Conservation (phyloP, 768 basidiomycete genomes). For the Zangia roseola region DNA sequence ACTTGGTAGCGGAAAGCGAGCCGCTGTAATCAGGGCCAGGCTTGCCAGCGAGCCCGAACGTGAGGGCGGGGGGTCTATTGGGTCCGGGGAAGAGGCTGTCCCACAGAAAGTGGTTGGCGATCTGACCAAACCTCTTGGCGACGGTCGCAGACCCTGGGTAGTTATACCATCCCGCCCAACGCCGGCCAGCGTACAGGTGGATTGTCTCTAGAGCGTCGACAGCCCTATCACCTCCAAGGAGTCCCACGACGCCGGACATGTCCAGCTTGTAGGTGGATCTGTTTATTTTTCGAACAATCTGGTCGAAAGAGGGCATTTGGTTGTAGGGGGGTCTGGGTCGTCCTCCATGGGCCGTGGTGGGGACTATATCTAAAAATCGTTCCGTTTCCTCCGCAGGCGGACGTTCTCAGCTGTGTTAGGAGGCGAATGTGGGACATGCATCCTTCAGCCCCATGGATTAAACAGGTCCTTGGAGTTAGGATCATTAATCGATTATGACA, state of each 20-base stretch:
- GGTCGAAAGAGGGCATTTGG: conserved; percentile 14
- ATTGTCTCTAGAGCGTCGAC: conserved; percentile 32
- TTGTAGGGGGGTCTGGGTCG: neutral
- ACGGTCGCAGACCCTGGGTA: conserved; percentile 32
- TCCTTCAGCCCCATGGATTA: no score
- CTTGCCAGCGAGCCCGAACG: conserved; percentile 29
- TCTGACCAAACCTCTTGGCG: conserved; percentile 33
- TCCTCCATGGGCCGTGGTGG: neutral
- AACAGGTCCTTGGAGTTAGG: no score
- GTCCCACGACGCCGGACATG: conserved; percentile 28
- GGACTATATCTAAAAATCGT: conserved; percentile 7
- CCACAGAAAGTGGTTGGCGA: conserved; percentile 28
- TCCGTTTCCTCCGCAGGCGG: no score
- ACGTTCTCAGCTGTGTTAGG: no score
- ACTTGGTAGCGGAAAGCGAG: conserved; percentile 61
- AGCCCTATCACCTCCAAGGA: conserved; percentile 35
- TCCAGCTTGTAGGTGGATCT: conserved; percentile 21
- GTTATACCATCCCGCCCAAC: conserved; percentile 38
- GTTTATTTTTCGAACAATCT: conserved; percentile 14
- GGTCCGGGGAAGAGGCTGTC: conserved; percentile 33
- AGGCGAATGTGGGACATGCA: no score
- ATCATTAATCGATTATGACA: no score
- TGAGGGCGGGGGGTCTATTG: conserved; percentile 23
- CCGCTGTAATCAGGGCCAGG: conserved; percentile 68
- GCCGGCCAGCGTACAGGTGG: conserved; percentile 30